Base-by-base conservation (phyloP, 768 basidiomycete species). In the Mycena belliarum region DNA sequence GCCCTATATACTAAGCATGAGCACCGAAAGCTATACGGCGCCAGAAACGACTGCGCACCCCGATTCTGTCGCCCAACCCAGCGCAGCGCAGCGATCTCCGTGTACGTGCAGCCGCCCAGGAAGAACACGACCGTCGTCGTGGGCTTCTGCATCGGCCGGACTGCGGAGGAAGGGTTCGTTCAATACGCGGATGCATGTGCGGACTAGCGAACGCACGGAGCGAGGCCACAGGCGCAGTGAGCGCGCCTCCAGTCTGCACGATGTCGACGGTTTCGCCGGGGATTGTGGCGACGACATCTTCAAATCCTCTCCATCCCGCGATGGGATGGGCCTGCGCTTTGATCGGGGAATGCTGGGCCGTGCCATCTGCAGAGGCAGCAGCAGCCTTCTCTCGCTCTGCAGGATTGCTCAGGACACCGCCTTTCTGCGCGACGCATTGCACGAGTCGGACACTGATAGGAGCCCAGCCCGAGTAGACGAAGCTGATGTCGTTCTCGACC, bases 281-380 rank as follows among this genome's bases (percentile, higher is more conserved):
- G 52, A 98, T 86, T 51, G 80, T 78, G 33, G 82, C 82, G 21
- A 97, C 69, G 15, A 92, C 83, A 66, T 98, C 96, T 72, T 98
- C 97, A 68, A 99, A 94, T 23, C 95, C 96, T 71, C 91, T 96
- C 95, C 96, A 99, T 3, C 96, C 96, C 10, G 89, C 84, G 57
- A 99, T 90, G 2, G 93, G 89, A 71, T 97, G 95, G 1, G 95
- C 94, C 68, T 86, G 88, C 38, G 90, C 79, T 69, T 85, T 87
- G 50, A 75, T 77, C 24, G 70, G 61, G 51, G 66, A 20, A 8
- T 40, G 64, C 43, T 72, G 75, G 52, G 74, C 77, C 43, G 73
- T 75, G 21, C 70, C 75, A n/a, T 69, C 74, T 25, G 68, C 68
- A 52, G 33, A 35, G 72, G 75, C 77, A 41, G 65, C 67, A 51